Conservation (phyloP, 2,329 filamentous ascomycete genomes). For the Ramichloridium luteum region DNA sequence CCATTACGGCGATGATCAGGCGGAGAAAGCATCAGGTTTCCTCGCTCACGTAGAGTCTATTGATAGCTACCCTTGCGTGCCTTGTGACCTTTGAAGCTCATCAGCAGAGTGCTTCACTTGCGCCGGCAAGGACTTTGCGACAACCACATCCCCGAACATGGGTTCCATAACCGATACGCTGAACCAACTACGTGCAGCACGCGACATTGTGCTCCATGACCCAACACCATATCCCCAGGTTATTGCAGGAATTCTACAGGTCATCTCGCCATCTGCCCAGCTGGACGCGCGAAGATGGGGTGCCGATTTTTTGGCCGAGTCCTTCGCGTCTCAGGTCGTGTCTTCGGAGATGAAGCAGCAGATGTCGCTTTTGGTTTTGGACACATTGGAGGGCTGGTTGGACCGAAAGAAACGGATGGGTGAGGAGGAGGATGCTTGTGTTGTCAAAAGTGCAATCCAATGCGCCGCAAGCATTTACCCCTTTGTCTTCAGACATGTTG, state of each 20-base stretch:
- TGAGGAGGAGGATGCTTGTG: conserved; percentile 57
- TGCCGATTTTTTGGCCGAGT: conserved; percentile 87
- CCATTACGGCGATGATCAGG: background rate
- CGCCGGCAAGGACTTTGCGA: background rate
- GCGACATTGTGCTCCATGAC: conserved; percentile 78
- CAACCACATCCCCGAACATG: background rate
- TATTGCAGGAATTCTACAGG: conserved; percentile 82
- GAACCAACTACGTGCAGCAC: conserved; percentile 77
- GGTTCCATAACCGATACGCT: conserved; percentile 31
- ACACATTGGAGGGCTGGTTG: conserved; percentile 49
- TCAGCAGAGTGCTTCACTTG: background rate
- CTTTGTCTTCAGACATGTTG: conserved; percentile 79
- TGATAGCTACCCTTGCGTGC: background rate
- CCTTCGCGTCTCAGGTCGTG: conserved; percentile 84
- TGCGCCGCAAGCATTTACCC: conserved; percentile 87
- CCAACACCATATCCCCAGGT: conserved; percentile 83
- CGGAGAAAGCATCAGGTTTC: background rate
- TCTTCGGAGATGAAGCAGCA: conserved; percentile 66
- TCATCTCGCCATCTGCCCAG: conserved; percentile 62
- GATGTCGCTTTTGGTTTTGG: conserved; percentile 55
- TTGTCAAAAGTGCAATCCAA: conserved; percentile 78
- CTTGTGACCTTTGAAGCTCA: background rate
- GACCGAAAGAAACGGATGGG: conserved; percentile 39
- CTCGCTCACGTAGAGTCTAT: background rate
- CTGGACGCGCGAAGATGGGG: conserved; percentile 90